Conservation (phyloP, 352 stramenopile species). For the Poterioochromonas sp. region DNA sequence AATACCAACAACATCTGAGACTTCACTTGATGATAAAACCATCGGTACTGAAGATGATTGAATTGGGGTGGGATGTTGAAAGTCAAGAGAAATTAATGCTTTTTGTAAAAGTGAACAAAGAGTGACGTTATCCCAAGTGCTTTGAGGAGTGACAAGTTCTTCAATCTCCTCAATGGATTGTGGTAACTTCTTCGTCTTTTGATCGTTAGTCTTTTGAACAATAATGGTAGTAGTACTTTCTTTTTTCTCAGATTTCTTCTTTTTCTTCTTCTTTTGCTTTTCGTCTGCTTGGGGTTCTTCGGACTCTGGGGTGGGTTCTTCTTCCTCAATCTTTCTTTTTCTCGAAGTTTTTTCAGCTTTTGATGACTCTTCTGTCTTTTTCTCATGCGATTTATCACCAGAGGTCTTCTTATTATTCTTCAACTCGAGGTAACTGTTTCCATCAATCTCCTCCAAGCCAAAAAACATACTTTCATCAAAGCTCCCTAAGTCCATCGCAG, state of each 20-base stretch:
- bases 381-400: background rate
- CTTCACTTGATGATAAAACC: constrained; percentile 46
- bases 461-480: constrained; percentile 23
- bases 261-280: background rate
- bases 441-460: constrained; percentile 26
- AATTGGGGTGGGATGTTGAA: constrained; percentile 11
- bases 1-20: constrained; percentile 66
- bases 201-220: no score
- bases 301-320: background rate
- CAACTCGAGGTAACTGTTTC: background rate
- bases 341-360: background rate
- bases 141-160: background rate
- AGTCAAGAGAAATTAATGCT: background rate
- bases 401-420: background rate
- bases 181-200: background rate
- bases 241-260: background rate
- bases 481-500: background rate
- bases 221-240: background rate
- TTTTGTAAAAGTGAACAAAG: background rate
- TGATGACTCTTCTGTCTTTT: background rate
- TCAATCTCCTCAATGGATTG: background rate
- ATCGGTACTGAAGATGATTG: background rate
- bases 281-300: background rate
- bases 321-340: constrained; percentile 11
- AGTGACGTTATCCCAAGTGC: background rate